Evolutionary conservation across 1,284 basidiomycete genomes (phyloP).

Genomic region (Cystobasidium sp.): DNA sequence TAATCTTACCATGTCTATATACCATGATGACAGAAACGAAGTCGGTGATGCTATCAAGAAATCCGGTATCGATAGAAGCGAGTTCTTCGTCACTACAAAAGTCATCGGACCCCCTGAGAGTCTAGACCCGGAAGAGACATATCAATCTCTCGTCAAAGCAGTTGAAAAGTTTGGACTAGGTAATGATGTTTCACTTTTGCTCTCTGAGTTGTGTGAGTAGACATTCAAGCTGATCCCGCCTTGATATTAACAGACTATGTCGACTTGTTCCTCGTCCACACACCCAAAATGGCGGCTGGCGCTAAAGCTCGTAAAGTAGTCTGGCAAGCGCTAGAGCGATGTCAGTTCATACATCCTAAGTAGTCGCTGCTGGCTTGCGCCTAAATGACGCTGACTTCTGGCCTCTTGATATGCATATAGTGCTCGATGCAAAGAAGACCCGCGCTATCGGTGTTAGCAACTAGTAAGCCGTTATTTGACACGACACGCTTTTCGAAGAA

Average conservation of each 20-base stretch:
- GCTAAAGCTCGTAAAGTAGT: slow-evolving; percentile 32
- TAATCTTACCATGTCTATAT: not conserved
- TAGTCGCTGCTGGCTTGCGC: too few species aligned
- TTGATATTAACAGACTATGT: slow-evolving; percentile 67
- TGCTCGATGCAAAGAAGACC: slow-evolving; percentile 62
- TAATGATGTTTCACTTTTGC: not conserved
- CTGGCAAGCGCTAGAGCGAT: slow-evolving; percentile 63
- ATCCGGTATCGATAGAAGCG: slow-evolving; percentile 64
- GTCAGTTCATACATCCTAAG: slow-evolving; percentile 58
- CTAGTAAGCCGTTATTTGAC: slow-evolving; percentile 62
- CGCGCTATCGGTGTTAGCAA: slow-evolving; percentile 57
- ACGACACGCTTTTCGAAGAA: not conserved
- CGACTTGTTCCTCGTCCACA: slow-evolving; percentile 69
- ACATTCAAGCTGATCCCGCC: too few species aligned
- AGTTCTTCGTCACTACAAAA: slow-evolving; percentile 62
- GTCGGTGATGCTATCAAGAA: slow-evolving; percentile 63
- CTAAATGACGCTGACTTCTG: not conserved
- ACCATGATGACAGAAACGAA: slow-evolving; percentile 5
- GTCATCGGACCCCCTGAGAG: slow-evolving; percentile 26
- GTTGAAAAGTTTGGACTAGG: slow-evolving; percentile 63
- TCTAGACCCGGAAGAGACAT: slow-evolving; percentile 45
- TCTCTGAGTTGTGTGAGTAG: not conserved
- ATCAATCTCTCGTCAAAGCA: slow-evolving; percentile 37
- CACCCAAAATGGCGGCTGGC: slow-evolving; percentile 29
- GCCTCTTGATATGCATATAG: slow-evolving; percentile 50